A percentile compares a stretch with the other conserved stretches of the same genome.
These are phyloP conservation scores for Camelina neglecta DNA, from an alignment of 345 rosid genomes.

Conservation along the genomic window DNA sequence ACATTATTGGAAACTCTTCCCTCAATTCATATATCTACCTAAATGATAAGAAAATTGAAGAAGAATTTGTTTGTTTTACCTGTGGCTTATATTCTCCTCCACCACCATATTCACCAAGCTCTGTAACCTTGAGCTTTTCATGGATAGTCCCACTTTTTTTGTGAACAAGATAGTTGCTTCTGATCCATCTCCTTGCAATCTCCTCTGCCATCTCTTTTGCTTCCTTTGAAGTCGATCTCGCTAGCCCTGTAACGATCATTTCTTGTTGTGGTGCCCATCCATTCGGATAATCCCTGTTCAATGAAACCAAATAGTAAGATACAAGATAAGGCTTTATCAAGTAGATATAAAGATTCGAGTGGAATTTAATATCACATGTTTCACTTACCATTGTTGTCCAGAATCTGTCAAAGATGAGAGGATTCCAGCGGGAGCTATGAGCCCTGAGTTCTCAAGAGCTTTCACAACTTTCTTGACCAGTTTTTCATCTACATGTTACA, in stretches of 20 bases:
- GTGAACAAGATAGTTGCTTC: constrained; percentile 61
- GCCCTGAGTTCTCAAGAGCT: constrained; percentile 71
- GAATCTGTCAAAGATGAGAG: constrained; percentile 71
- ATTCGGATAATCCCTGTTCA: constrained; percentile 84
- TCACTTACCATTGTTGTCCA: constrained; percentile 74
- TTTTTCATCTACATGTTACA: constrained; percentile 52
- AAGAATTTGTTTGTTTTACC: constrained; percentile 44
- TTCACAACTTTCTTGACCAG: constrained; percentile 60
- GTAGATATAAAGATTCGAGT: not conserved
- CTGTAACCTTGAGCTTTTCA: constrained; percentile 52
- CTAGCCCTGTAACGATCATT: constrained; percentile 75
- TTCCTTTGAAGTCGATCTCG: constrained; percentile 54
- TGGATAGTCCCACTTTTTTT: constrained; percentile 64
- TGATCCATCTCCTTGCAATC: constrained; percentile 77
- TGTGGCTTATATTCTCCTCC: constrained; percentile 77
- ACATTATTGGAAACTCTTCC: not conserved
- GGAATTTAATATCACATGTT: constrained; percentile 12
- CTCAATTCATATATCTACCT: not conserved
- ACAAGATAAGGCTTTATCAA: not conserved
- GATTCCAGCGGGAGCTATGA: constrained; percentile 69
- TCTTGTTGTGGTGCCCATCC: constrained; percentile 97
- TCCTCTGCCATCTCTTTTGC: constrained; percentile 75
- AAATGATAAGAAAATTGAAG: constrained; percentile 1
- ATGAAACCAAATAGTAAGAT: not conserved
- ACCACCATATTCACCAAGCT: constrained; percentile 66